These are phyloP conservation scores for Scleroderma citrinum DNA, from an alignment of 768 basidiomycete species.

Conservation along the genomic window DNA sequence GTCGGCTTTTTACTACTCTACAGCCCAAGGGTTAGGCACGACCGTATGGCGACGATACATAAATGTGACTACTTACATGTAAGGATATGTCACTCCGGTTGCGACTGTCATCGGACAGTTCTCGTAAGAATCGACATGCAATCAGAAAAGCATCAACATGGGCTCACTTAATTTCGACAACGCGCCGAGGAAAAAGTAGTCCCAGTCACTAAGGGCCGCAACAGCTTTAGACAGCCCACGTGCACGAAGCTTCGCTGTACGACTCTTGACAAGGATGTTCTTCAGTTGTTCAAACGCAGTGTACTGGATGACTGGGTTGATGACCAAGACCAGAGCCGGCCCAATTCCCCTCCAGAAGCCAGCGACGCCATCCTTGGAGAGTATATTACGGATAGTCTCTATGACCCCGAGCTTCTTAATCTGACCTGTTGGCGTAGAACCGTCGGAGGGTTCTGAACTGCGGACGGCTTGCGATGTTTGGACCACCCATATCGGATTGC, in stretches of 20 bases:
- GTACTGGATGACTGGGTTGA: conserved; percentile 93
- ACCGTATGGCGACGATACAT: neutral
- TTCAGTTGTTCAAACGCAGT: conserved; percentile 94
- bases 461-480: conserved; percentile 84
- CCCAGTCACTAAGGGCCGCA: conserved; percentile 68
- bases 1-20: conserved; percentile 69
- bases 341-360: conserved; percentile 93
- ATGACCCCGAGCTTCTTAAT: conserved; percentile 56
- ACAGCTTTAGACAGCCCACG: conserved; percentile 38
- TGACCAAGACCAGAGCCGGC: conserved; percentile 87
- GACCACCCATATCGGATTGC: conserved; percentile 96
- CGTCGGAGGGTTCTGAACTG: conserved; percentile 36
- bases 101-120: conserved; percentile 32
- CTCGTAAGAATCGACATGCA: neutral
- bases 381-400: conserved; percentile 62
- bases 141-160: neutral
- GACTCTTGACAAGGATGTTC: conserved; percentile 65
- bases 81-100: conserved; percentile 63
- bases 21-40: neutral
- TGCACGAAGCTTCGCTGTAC: conserved; percentile 48
- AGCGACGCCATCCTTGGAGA: conserved; percentile 63
- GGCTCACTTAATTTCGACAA: conserved; percentile 76
- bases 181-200: conserved; percentile 94
- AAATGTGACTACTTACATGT: conserved; percentile 43
- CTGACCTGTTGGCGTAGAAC: conserved; percentile 33